These are phyloP conservation scores for Podaxis rugospora DNA, from an alignment of 768 basidiomycete genomes.

Conservation along the genomic window DNA sequence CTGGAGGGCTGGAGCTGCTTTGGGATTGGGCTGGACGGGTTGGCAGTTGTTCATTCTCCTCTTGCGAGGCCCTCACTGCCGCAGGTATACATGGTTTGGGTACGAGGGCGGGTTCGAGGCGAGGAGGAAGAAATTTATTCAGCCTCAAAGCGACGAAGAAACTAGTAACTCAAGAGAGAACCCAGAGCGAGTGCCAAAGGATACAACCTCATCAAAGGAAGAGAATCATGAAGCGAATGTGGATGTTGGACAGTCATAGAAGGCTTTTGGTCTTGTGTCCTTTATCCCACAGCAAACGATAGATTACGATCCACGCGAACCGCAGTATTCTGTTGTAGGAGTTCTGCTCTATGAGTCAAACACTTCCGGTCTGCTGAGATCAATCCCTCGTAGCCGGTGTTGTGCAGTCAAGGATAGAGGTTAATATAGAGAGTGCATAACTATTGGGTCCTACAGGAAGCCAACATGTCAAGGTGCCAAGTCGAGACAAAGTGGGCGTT, in stretches of 20 bases:
- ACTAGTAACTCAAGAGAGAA: not conserved
- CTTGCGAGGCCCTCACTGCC: slow-evolving; percentile 64
- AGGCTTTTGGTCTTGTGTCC: no score
- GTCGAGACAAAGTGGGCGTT: no score
- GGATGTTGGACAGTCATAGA: not conserved
- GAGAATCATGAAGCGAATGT: not conserved
- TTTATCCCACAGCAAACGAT: no score
- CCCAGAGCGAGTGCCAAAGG: not conserved
- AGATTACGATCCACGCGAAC: no score
- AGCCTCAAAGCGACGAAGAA: not conserved
- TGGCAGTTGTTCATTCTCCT: slow-evolving; percentile 55
- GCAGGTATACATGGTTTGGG: slow-evolving; percentile 57
- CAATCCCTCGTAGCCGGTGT: no score
- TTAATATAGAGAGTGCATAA: no score
- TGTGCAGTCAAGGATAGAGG: no score
- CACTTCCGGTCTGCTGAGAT: no score
- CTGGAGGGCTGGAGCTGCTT: slow-evolving; percentile 62
- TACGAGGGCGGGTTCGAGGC: slow-evolving; percentile 53
- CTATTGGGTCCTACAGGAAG: no score
- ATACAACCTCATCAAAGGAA: not conserved
- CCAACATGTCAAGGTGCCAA: no score
- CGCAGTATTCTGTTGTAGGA: no score
- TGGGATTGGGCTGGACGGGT: slow-evolving; percentile 55
- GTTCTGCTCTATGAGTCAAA: no score
- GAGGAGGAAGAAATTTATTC: slow-evolving; percentile 20